Evolutionary conservation across 2,329 filamentous ascomycete genomes (phyloP).

Genomic region (Paecilomyces fulvus): DNA sequence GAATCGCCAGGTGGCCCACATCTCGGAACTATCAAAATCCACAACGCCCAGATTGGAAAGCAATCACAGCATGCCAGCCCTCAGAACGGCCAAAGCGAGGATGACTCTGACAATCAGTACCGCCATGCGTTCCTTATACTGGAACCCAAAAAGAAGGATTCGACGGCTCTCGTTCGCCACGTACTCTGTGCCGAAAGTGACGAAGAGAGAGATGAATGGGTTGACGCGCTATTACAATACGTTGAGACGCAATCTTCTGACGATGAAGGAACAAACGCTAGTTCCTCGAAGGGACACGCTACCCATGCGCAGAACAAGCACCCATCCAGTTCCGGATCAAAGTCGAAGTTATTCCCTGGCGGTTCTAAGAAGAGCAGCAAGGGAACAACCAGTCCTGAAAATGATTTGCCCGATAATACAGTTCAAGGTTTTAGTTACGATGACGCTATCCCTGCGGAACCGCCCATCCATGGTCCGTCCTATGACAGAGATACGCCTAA

Average conservation of each 20-base stretch:
- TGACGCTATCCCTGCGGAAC: constrained; percentile 49
- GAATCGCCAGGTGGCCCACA: constrained; percentile 85
- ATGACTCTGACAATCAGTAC: constrained; percentile 87
- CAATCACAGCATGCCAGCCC: constrained; percentile 59
- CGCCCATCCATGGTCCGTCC: constrained; percentile 43
- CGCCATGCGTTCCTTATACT: constrained; percentile 91
- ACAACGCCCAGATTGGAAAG: constrained; percentile 86
- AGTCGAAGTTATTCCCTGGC: constrained; percentile 16
- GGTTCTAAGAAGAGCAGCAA: constrained; percentile 20
- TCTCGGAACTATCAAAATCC: constrained; percentile 85
- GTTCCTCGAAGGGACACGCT: constrained; percentile 11
- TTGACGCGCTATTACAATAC: constrained; percentile 79
- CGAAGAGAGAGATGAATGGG: constrained; percentile 85
- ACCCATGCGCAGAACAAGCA: constrained; percentile 12
- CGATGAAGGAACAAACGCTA: constrained; percentile 17
- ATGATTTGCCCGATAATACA: constrained; percentile 19
- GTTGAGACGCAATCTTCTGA: constrained; percentile 51
- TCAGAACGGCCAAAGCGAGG: constrained; percentile 45
- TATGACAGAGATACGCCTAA: constrained; percentile 22
- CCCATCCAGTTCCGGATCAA: constrained; percentile 10
- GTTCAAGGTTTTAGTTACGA: constrained; percentile 48
- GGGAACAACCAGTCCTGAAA: constrained; percentile 32
- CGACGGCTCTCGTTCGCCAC: constrained; percentile 76
- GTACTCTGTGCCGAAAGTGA: constrained; percentile 95
- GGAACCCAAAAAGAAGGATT: constrained; percentile 95